These are phyloP conservation scores for Nicotiana tomentosiformis DNA, from an alignment of 257 asterid genomes.

Conservation along the genomic window DNA sequence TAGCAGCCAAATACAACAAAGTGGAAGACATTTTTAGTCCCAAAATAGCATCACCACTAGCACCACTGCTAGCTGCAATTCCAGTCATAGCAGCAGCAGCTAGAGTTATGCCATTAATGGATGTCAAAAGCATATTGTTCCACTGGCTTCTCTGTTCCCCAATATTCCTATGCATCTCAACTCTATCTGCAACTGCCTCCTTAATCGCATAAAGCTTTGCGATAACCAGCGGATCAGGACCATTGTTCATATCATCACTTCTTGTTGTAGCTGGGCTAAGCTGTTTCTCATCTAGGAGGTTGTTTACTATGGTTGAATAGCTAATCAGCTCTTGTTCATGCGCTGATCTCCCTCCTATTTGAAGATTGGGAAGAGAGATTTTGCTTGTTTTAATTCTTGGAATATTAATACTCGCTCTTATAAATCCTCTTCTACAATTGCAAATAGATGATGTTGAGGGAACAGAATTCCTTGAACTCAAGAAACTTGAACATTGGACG, in stretches of 20 bases:
- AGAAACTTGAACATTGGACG: neutral
- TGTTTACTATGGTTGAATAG: neutral
- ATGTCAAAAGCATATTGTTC: conserved; percentile 39
- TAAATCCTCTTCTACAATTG: neutral
- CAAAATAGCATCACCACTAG: neutral
- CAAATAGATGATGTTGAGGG: neutral
- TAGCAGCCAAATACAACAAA: conserved; percentile 26
- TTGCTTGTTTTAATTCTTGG: neutral
- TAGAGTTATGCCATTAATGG: conserved; percentile 44
- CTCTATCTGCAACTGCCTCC: conserved; percentile 55
- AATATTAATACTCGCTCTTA: neutral
- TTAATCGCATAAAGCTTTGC: conserved; percentile 42
- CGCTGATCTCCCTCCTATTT: neutral
- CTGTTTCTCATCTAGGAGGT: neutral
- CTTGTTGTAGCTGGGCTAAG: neutral
- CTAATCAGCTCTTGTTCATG: neutral
- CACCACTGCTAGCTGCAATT: conserved; percentile 17
- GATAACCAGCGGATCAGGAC: conserved; percentile 22
- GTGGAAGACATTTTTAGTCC: conserved; percentile 26
- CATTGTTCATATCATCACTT: neutral
- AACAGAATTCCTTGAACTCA: neutral
- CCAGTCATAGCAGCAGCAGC: conserved; percentile 31
- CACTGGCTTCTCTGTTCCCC: conserved; percentile 51
- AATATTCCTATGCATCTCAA: conserved; percentile 52
- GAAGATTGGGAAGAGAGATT: neutral